Evolutionary conservation across 1,284 basidiomycete genomes (phyloP).

Genomic region (Apiotrichum mycotoxinovorans): DNA sequence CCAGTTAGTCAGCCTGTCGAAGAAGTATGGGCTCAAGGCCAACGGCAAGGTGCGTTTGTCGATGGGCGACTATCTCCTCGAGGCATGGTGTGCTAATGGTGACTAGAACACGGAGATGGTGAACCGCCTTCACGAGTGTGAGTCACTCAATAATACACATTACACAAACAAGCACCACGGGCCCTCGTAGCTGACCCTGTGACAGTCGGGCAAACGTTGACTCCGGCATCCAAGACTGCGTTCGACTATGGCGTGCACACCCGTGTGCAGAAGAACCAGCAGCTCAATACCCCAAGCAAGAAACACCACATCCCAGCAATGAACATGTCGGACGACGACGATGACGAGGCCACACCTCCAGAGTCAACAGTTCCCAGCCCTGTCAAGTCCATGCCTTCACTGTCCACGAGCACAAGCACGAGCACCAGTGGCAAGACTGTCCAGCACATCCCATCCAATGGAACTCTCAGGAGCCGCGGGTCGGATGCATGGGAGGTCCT

Average conservation of each 20-base stretch:
- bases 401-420: too few relatives aligned
- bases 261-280: neutral
- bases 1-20: constrained; percentile 46
- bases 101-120: constrained; percentile 41
- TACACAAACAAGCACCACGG: neutral
- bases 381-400: neutral
- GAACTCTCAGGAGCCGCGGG: neutral
- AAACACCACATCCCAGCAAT: neutral
- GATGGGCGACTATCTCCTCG: neutral
- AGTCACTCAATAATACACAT: constrained; percentile 10
- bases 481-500: constrained; percentile 41
- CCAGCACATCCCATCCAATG: neutral
- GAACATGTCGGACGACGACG: neutral
- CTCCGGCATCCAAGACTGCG: constrained; percentile 15
- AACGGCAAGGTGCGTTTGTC: constrained; percentile 42
- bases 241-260: constrained; percentile 8
- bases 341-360: too few relatives aligned
- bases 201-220: constrained; percentile 14
- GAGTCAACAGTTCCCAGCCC: neutral
- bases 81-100: constrained; percentile 1
- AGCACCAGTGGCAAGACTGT: too few relatives aligned
- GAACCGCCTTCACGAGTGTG: constrained; percentile 41
- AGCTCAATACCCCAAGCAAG: neutral
- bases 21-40: constrained; percentile 44
- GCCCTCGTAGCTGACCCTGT: constrained; percentile 1